phyloP scores from a whole-genome alignment of 1,139 yeast species.

The Zygotorulaspora mrakii region DNA sequence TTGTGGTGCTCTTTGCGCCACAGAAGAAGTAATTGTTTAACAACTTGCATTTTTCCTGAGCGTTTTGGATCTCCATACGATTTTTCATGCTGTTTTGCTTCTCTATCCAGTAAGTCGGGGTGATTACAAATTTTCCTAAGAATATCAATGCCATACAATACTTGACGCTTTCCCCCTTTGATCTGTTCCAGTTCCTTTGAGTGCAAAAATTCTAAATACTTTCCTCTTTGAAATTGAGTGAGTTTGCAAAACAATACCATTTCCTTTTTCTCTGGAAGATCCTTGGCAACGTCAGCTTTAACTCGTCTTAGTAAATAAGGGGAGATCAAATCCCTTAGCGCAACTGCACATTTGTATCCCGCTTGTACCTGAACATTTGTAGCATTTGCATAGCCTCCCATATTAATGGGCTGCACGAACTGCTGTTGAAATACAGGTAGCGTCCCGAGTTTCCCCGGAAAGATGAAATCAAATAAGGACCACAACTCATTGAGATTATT shows the following conservation, averaged over 20 bases:
- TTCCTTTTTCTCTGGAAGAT: slow-evolving; percentile 87
- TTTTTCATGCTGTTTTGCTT: slow-evolving; percentile 42
- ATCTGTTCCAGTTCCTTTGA: slow-evolving; percentile 76
- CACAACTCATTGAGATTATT: slow-evolving; percentile 87
- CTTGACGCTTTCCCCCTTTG: slow-evolving; percentile 71
- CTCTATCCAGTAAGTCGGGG: slow-evolving; percentile 77
- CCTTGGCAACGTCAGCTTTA: slow-evolving; percentile 95
- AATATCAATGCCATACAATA: slow-evolving; percentile 84
- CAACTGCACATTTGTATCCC: slow-evolving; percentile 93
- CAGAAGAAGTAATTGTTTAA: slow-evolving; percentile 64
- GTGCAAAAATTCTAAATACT: slow-evolving; percentile 67
- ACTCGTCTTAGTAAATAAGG: slow-evolving; percentile 85
- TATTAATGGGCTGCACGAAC: slow-evolving; percentile 85
- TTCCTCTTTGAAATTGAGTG: slow-evolving; percentile 68
- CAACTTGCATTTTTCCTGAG: slow-evolving; percentile 91
- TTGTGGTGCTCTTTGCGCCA: slow-evolving; percentile 81
- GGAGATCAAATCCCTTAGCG: slow-evolving; percentile 78
- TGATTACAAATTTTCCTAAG: slow-evolving; percentile 91
- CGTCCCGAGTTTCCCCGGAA: slow-evolving; percentile 92
- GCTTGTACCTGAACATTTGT: slow-evolving; percentile 94
- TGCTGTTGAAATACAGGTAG: slow-evolving; percentile 91
- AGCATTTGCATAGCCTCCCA: slow-evolving; percentile 99
- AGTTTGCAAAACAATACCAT: slow-evolving; percentile 88
- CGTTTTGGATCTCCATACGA: slow-evolving; percentile 63
- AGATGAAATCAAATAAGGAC: slow-evolving; percentile 92